These are phyloP conservation scores for Cladophialophora immunda DNA, from an alignment of 2,329 filamentous ascomycete species.

Conservation along the genomic window DNA sequence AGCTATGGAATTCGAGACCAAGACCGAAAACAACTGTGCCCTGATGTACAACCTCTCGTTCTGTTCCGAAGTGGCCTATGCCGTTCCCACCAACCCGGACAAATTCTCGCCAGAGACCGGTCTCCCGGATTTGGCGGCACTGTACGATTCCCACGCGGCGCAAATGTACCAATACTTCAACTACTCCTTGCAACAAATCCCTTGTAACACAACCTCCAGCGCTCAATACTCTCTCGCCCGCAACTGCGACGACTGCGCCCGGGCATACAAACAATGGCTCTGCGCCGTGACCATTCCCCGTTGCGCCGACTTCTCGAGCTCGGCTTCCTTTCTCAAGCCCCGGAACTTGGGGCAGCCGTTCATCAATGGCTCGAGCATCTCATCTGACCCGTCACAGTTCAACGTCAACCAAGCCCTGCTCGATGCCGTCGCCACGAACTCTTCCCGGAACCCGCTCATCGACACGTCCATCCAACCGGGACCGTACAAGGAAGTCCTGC, in stretches of 20 bases:
- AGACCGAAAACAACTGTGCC: slow-evolving; percentile 81
- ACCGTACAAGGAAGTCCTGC: slow-evolving; percentile 91
- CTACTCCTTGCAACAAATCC: slow-evolving; percentile 81
- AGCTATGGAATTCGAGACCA: slow-evolving; percentile 78
- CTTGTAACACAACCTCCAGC: slow-evolving; percentile 78
- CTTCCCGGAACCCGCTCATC: slow-evolving; percentile 76
- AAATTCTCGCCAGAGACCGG: slow-evolving; percentile 62
- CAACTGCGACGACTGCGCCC: slow-evolving; percentile 76
- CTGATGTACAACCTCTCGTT: slow-evolving; percentile 88
- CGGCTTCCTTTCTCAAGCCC: slow-evolving; percentile 65
- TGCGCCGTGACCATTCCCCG: slow-evolving; percentile 92
- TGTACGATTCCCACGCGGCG: slow-evolving; percentile 81
- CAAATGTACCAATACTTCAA: slow-evolving; percentile 78
- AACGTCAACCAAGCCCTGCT: slow-evolving; percentile 34
- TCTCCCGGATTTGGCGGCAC: slow-evolving; percentile 67
- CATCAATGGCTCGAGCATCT: slow-evolving; percentile 70
- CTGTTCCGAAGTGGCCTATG: slow-evolving; percentile 87
- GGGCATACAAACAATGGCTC: slow-evolving; percentile 92
- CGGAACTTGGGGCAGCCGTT: slow-evolving; percentile 78
- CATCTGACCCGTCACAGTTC: slow-evolving; percentile 37
- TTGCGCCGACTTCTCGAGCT: slow-evolving; percentile 80
- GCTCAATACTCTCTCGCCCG: slow-evolving; percentile 83
- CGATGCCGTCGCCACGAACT: slow-evolving; percentile 55
- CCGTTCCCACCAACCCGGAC: slow-evolving; percentile 81
- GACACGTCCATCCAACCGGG: slow-evolving; percentile 77